phyloP scores from a whole-genome alignment of 169 alveolate genomes.

The Neospora caninum region DNA sequence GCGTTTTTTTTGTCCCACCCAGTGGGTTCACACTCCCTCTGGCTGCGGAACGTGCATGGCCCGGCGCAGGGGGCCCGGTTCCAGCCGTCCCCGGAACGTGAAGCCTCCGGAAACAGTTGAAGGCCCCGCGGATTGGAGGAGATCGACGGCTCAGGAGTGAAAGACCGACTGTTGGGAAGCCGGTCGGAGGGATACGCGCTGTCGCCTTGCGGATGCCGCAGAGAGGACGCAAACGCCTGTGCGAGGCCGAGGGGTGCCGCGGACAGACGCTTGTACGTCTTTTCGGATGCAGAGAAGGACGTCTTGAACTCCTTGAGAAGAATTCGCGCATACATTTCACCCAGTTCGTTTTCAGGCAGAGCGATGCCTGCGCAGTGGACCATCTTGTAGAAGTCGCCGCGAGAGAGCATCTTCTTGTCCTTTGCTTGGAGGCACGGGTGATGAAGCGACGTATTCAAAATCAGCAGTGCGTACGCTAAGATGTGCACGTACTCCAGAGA shows the following conservation, averaged over 20 bases:
- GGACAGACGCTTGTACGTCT: neutral
- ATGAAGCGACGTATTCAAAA: constrained; percentile 20
- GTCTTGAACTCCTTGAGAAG: neutral
- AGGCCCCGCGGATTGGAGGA: no score
- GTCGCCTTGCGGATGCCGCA: neutral
- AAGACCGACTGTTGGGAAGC: no score
- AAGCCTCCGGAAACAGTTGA: no score
- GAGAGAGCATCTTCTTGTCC: neutral
- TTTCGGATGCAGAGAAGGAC: constrained; percentile 10
- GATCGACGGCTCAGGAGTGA: no score
- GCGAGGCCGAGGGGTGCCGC: neutral
- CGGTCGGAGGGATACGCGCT: neutral
- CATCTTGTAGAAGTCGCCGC: constrained; percentile 19
- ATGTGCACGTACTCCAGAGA: neutral
- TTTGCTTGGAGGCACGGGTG: neutral
- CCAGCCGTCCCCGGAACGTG: no score
- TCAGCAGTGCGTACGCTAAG: constrained; percentile 2
- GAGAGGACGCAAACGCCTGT: neutral
- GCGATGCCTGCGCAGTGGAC: constrained; percentile 8
- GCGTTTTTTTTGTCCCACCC: no score
- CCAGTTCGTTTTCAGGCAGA: neutral
- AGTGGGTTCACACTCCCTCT: no score
- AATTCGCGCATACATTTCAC: neutral
- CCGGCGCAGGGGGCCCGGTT: no score
- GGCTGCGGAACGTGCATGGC: no score